Conservation (phyloP, 768 basidiomycete genomes). For the Boletellus emodensis region DNA sequence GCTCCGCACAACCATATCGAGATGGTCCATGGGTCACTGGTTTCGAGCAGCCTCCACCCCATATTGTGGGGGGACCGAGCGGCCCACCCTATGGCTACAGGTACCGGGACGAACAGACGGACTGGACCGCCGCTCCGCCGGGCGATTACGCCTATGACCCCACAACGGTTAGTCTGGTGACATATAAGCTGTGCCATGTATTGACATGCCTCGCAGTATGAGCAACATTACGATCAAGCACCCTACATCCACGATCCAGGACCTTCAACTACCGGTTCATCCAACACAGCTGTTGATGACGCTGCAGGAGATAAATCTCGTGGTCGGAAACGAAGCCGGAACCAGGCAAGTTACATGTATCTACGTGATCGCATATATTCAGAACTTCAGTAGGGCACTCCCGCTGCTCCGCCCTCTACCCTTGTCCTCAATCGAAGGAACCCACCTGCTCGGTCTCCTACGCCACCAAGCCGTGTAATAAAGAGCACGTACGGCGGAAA, state of each 20-base stretch:
- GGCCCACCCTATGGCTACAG: conserved; percentile 52
- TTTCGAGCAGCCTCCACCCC: conserved; percentile 48
- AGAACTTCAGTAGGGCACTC: conserved; percentile 41
- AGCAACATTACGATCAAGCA: conserved; percentile 52
- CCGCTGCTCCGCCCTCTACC: conserved; percentile 62
- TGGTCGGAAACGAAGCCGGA: conserved; percentile 66
- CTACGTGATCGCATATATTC: neutral
- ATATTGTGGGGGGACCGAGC: conserved; percentile 45
- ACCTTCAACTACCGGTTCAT: conserved; percentile 42
- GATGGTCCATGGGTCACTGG: conserved; percentile 54
- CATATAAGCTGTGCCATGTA: neutral
- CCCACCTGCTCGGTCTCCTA: conserved; percentile 74
- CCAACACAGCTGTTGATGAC: conserved; percentile 27
- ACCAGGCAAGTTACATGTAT: conserved; percentile 40
- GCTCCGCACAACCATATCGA: conserved; percentile 42
- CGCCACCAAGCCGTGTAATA: conserved; percentile 77
- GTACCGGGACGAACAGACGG: conserved; percentile 56
- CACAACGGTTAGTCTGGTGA: conserved; percentile 37
- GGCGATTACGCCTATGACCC: conserved; percentile 55
- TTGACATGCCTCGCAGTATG: conserved; percentile 40
- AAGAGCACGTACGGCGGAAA: conserved; percentile 91
- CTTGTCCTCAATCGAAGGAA: conserved; percentile 63
- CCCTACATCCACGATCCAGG: conserved; percentile 55
- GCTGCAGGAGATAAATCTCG: conserved; percentile 44
- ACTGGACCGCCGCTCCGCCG: conserved; percentile 41